Base-by-base conservation (phyloP, 805 yeast genomes). In the Ogataea methanolica region DNA sequence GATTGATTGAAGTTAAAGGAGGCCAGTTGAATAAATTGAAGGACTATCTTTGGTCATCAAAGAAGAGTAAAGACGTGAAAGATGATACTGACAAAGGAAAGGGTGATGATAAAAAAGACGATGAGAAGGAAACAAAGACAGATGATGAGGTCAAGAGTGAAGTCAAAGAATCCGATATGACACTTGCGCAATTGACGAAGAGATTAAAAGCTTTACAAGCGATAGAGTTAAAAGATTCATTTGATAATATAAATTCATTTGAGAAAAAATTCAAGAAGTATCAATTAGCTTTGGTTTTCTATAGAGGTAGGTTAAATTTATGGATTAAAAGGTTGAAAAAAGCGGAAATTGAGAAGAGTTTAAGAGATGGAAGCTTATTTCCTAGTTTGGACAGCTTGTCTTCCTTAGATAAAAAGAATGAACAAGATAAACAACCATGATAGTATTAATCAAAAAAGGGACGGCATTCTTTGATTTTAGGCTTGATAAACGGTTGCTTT, bases 211-310 rank as follows among this genome's bases (percentile, higher is more conserved):
- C 37, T 12, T 26, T 51, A 19, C 44, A 51, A 19, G 19, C 31
- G 3, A 31, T 42, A n/a, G 52, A 51, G 5, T 45, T 50, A 16
- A 35, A 33, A 31, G 35, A 36, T 2, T 39, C 46, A 26, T 44
- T 49, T 16, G 42, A 44, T 2, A 46, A 48, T 19, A 17, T 50
- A 29, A 34, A 41, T 2, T 33, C 50, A 4, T 65, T 73, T 22
- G 58, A 60, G 16, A 57, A 55, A 21, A 53, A 58, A 43, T 72
- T 73, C 55, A 71, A 66, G 46, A 60, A 65, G 35, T 78, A 64
- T 55, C 63, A 58, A 35, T 61, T 79, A 42, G 70, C 74, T 55
- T 50, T 60, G 15, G 69, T 65, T 31, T 69, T 78, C 36, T 77
- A 72, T 56, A 68, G 61, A 47, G 60, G 65, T 34, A 58, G 84